Conservation (phyloP, 768 basidiomycete genomes). For the Macrolepiota albuminosa region DNA sequence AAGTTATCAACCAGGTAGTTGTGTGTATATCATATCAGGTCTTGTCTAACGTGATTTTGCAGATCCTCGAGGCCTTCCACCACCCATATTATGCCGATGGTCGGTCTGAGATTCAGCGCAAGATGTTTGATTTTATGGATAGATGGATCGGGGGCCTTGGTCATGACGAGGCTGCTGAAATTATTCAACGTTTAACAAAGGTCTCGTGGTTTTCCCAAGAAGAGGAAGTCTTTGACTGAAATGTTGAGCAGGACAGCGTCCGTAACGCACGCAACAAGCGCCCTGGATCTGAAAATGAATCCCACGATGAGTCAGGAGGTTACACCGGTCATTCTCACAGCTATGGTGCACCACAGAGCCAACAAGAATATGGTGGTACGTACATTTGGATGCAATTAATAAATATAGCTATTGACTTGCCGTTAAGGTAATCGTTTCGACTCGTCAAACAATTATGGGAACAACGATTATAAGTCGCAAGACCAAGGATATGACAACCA, state of each 20-base stretch:
- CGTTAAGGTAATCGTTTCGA: background rate
- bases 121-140: constrained; percentile 55
- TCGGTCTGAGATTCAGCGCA: constrained; percentile 47
- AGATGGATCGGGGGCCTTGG: constrained; percentile 48
- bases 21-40: background rate
- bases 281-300: constrained; percentile 40
- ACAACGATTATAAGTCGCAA: background rate
- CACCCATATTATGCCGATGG: constrained; percentile 63
- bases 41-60: background rate
- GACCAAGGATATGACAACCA: background rate
- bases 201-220: constrained; percentile 20
- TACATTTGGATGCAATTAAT: background rate
- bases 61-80: constrained; percentile 64
- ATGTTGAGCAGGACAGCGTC: constrained; percentile 41
- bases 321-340: constrained; percentile 12
- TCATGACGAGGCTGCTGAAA: constrained; percentile 36
- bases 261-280: constrained; percentile 54
- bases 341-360: constrained; percentile 9
- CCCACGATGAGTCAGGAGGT: constrained; percentile 29
- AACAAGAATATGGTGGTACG: constrained; percentile 12
- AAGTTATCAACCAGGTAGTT: constrained; percentile 39
- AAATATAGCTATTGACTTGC: background rate
- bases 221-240: background rate
- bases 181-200: constrained; percentile 50
- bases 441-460: constrained; percentile 1